Percentiles rank a stretch among this genome's conserved stretches.
phyloP scores from a whole-genome alignment of 306 rosid genomes.

The Ammopiptanthus mongolicus region DNA sequence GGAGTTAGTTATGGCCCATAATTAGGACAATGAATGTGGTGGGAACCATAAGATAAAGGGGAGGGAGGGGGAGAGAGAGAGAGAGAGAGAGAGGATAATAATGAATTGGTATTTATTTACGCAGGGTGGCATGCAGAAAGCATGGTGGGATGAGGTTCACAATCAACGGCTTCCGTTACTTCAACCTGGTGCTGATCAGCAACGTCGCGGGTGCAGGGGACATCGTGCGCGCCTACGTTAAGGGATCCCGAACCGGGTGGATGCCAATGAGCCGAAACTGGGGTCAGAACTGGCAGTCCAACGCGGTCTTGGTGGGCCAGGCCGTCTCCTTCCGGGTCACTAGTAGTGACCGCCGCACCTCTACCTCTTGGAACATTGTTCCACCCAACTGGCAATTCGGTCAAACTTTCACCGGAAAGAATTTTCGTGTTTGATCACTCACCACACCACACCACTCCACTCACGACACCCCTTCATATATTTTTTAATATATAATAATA shows the following conservation, averaged over 20 bases:
- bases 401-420: constrained; percentile 88
- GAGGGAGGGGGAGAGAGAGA: too few relatives aligned
- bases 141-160: constrained; percentile 85
- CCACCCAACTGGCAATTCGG: constrained; percentile 87
- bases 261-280: constrained; percentile 92
- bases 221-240: constrained; percentile 64
- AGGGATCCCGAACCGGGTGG: constrained; percentile 72
- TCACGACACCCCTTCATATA: not conserved
- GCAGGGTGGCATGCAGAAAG: constrained; percentile 86
- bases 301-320: constrained; percentile 72
- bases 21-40: not conserved
- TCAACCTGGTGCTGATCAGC: constrained; percentile 75
- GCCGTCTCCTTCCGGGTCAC: constrained; percentile 65
- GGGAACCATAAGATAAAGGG: too few relatives aligned
- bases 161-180: constrained; percentile 89
- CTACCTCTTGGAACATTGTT: constrained; percentile 88
- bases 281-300: constrained; percentile 99
- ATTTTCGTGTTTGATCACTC: constrained; percentile 52
- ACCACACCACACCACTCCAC: not conserved
- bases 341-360: constrained; percentile 74
- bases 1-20: not conserved
- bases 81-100: too few relatives aligned
- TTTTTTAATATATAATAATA: not conserved
- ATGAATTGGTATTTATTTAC: not conserved
- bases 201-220: constrained; percentile 99